Base-by-base conservation (phyloP, 345 rosid species). In the Reutealis trisperma region DNA sequence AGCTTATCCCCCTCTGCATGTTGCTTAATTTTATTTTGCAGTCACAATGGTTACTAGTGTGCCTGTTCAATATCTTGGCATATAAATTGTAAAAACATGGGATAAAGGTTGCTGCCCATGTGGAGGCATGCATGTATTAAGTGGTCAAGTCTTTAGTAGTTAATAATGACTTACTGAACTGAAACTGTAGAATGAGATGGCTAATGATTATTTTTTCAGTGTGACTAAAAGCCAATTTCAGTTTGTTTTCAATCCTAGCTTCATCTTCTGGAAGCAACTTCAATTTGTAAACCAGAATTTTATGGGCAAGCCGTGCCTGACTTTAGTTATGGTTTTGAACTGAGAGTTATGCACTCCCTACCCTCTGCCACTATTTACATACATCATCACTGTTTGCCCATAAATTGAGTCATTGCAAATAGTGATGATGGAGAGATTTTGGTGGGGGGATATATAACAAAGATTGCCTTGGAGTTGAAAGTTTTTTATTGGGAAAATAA, bases 1-100 rank as follows among this genome's bases (percentile, higher is more conserved):
- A 87, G 92, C 62, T 64, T 82, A 51, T 32, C 75, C 30, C 30
- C 21, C 0, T 72, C 75, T 60, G 51, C 57, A 61, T 15, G 21
- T 15, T 37, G 41, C 73, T 63, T 49, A 69, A 49, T 58, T 72
- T 52, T 58, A 58, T 73, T 79, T 76, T 59, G 27, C 47, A 55
- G 57, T 19, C 30, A 70, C 27, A 32, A 13, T 25, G 22, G 41
- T 70, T 12, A 19, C 16, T 67, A 65, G 45, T 42, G 21, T 65
- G 42, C 63, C 14, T 64, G 57, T 25, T 12, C 30, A 42, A 18
- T 42, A 51, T 34, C n/a, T 49, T 37, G 27, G 34, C 19, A 30
- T 41, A 25, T 60, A n/a, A 63, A 49, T 45, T 49, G 32, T 22
- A 11, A 37, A 63, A 18, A 41, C 4, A 52, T 15, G 18, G 32